Conservation (phyloP, 768 basidiomycete species). For the Lentinula lateritia region DNA sequence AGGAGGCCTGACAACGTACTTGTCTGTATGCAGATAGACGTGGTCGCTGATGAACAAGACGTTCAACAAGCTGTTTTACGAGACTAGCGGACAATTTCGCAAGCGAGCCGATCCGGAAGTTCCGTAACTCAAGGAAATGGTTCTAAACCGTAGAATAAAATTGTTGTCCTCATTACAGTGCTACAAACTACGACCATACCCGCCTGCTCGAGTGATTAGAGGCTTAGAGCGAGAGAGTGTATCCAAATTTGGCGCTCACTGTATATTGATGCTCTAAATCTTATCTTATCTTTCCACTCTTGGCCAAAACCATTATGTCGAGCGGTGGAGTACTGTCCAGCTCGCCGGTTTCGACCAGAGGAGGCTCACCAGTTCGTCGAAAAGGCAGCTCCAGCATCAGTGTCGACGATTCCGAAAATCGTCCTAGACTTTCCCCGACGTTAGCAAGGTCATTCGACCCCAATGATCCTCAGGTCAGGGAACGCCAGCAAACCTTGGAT, state of each 20-base stretch:
- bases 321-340: constrained; percentile 18
- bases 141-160: no score
- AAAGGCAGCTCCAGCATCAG: constrained; percentile 32
- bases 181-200: no score
- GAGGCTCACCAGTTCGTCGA: constrained; percentile 33
- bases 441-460: constrained; percentile 58
- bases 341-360: constrained; percentile 39
- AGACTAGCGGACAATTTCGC: background rate
- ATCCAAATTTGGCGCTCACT: background rate
- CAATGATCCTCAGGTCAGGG: constrained; percentile 69
- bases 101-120: background rate
- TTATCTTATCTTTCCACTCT: background rate
- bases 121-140: background rate
- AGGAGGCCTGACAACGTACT: background rate
- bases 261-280: background rate
- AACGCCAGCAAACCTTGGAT: constrained; percentile 91
- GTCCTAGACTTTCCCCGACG: constrained; percentile 56
- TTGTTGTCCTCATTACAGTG: no score
- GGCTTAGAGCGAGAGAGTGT: no score
- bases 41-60: background rate
- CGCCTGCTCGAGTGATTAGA: no score
- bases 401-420: constrained; percentile 31
- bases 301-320: background rate
- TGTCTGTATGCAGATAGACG: background rate
- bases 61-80: background rate